Base-by-base conservation (phyloP, 2,329 filamentous ascomycete species). In the Microcyclospora pomicola region DNA sequence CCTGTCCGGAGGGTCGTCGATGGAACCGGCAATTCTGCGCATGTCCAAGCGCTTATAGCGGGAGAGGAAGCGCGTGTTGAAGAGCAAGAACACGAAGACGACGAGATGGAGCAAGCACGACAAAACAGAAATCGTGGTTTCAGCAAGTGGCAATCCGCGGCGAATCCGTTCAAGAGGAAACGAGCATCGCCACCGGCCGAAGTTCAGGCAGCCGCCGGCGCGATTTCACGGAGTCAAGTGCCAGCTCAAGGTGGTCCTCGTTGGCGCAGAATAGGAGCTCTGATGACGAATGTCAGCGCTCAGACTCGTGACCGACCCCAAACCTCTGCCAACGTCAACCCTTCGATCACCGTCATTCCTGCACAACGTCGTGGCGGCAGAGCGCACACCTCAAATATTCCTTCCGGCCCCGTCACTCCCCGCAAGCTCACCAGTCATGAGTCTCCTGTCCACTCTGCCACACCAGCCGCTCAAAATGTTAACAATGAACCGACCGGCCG, bases 271-370 rank as follows among this genome's bases (percentile, higher is more conserved):
- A 46, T 69, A 0, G 66, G 67, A 34, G 64, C 63, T 2, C 62
- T 73, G 37, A 64, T 69, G 9, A 61, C 69, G 3, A 63, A 70
- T 33, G 47, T 50, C 13, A 64, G 63, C 35, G 61, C 68, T 36
- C 59, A 56, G 32, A 58, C 65, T 33, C 60, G 51, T 43, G 64
- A 55, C 35, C 61, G 52, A 52, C 7, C 19, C 19, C 19, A 63
- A 49, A 46, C 55, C 36, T 27, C 51, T 45, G 13, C 49, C 53
- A 13, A 67, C 14, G 51, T 53, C 6, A 59, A 67, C 14, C 48
- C 75, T 10, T 72, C 72, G 2, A 66, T 77, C 14, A 78, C 72
- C 0, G 65, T 78, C 24, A 75, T 79, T 36, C 75, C 74, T 2
- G 72, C 73, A 3, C 70, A 73, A 42, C 67, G 67, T 15, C 62